Conservation (phyloP, 2,329 filamentous ascomycete genomes). For the Akanthomyces dipterigenus region DNA sequence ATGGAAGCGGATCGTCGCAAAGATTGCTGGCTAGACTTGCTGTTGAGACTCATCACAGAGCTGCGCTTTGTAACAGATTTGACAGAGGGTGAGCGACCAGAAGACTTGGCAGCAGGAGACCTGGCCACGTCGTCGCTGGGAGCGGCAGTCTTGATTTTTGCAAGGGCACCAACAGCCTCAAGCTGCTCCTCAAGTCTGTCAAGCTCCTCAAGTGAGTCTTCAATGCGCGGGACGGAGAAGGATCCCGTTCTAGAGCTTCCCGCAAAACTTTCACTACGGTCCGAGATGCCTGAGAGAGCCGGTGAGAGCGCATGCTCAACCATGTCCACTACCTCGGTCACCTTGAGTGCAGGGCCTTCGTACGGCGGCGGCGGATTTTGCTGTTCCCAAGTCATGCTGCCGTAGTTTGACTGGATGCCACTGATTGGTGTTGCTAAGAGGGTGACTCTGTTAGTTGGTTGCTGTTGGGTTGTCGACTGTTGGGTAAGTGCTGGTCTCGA, state of each 20-base stretch:
- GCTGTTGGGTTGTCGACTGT: slow-evolving; percentile 14
- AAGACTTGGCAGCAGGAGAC: slow-evolving; percentile 8
- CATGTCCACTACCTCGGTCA: slow-evolving; percentile 23
- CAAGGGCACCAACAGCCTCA: slow-evolving; percentile 42
- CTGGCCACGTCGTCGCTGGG: slow-evolving; percentile 16
- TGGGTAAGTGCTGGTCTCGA: slow-evolving; percentile 18
- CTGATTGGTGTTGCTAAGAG: slow-evolving; percentile 38
- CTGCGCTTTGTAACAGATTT: slow-evolving; percentile 20
- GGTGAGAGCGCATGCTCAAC: slow-evolving; percentile 28
- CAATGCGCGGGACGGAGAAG: slow-evolving; percentile 43
- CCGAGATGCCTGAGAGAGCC: slow-evolving; percentile 24
- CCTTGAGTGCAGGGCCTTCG: slow-evolving; percentile 21
- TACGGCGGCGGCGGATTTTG: slow-evolving; percentile 20
- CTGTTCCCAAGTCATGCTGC: slow-evolving; percentile 19
- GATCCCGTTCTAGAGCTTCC: slow-evolving; percentile 25
- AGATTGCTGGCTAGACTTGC: slow-evolving; percentile 29
- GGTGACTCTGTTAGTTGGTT: slow-evolving; percentile 33
- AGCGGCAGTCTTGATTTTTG: slow-evolving; percentile 28
- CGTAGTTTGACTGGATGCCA: background rate
- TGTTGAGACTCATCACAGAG: slow-evolving; percentile 29
- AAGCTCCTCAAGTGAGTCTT: slow-evolving; percentile 57
- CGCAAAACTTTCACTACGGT: slow-evolving; percentile 28
- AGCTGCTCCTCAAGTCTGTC: slow-evolving; percentile 56
- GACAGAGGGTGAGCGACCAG: slow-evolving; percentile 14
- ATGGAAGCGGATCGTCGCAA: slow-evolving; percentile 38